Percentiles rank a stretch among this genome's conserved stretches.
phyloP scores from a whole-genome alignment of 805 yeast genomes.

The Lipomyces mesembrius region DNA sequence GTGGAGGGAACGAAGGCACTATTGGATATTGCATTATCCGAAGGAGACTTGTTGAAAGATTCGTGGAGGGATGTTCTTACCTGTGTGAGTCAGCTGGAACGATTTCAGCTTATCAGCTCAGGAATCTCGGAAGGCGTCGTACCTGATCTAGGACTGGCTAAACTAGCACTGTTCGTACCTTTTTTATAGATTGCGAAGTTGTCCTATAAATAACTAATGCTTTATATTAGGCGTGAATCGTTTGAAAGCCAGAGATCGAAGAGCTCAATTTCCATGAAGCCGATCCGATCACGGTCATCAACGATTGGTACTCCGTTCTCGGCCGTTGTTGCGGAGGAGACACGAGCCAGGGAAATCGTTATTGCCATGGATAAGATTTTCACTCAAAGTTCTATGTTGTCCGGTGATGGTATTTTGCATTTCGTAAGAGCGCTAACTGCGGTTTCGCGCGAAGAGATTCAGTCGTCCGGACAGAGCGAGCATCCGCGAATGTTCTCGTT shows the following conservation, averaged over 20 bases:
- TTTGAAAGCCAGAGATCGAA: slow-evolving; percentile 36
- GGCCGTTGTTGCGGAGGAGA: slow-evolving; percentile 45
- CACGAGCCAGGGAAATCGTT: slow-evolving; percentile 45
- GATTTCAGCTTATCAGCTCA: slow-evolving; percentile 82
- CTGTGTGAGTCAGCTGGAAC: slow-evolving; percentile 86
- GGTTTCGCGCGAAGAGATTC: slow-evolving; percentile 89
- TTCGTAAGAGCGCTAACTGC: slow-evolving; percentile 86
- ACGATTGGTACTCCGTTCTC: slow-evolving; percentile 28
- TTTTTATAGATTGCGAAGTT: background rate
- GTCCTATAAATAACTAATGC: background rate
- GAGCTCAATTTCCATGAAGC: slow-evolving; percentile 11
- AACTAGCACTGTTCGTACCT: slow-evolving; percentile 53
- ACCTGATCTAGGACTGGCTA: slow-evolving; percentile 83
- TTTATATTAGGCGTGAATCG: slow-evolving; percentile 37
- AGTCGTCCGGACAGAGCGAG: slow-evolving; percentile 76
- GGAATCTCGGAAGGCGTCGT: slow-evolving; percentile 83
- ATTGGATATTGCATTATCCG: slow-evolving; percentile 74
- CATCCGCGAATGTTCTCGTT: slow-evolving; percentile 90
- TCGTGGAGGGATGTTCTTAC: slow-evolving; percentile 87
- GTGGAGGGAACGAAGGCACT: slow-evolving; percentile 77
- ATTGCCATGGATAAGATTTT: slow-evolving; percentile 80
- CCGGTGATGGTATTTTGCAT: slow-evolving; percentile 82
- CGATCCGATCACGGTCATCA: slow-evolving; percentile 15
- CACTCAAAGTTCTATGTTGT: slow-evolving; percentile 75
- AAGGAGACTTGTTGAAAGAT: slow-evolving; percentile 71